Evolutionary conservation across 2,329 filamentous ascomycete species (phyloP).

Genomic region (Xylariaceae sp.): DNA sequence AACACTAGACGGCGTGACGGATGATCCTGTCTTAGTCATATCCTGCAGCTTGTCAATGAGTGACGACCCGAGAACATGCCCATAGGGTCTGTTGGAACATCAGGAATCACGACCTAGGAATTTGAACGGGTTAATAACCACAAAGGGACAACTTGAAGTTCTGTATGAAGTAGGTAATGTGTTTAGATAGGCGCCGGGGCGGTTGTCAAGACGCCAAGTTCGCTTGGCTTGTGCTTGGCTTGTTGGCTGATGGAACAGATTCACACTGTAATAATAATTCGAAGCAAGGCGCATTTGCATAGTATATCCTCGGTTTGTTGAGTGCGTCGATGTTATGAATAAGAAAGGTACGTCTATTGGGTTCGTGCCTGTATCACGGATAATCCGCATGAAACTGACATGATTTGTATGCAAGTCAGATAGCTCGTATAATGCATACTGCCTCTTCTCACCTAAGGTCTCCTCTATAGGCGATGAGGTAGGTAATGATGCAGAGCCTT

Average conservation of each 20-base stretch:
- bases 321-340: background rate
- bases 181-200: slow-evolving; percentile 20
- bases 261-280: slow-evolving; percentile 21
- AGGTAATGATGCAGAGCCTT: too few relatives aligned
- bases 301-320: background rate
- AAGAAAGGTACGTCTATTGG: background rate
- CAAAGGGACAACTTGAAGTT: background rate
- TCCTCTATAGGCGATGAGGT: too few relatives aligned
- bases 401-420: too few relatives aligned
- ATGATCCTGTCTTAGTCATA: background rate
- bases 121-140: background rate
- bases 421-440: too few relatives aligned
- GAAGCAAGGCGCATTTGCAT: slow-evolving; percentile 6
- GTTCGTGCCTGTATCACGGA: background rate
- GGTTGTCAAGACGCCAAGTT: slow-evolving; percentile 12
- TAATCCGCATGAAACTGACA: too few relatives aligned
- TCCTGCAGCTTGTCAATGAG: background rate
- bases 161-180: background rate
- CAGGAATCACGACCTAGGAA: background rate
- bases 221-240: slow-evolving; percentile 14
- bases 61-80: background rate
- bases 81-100: background rate
- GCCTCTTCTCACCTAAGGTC: too few relatives aligned
- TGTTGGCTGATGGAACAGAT: slow-evolving; percentile 8
- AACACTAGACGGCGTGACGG: too few relatives aligned